phyloP scores from a whole-genome alignment of 306 rosid genomes.

The Oemleria cerasiformis region DNA sequence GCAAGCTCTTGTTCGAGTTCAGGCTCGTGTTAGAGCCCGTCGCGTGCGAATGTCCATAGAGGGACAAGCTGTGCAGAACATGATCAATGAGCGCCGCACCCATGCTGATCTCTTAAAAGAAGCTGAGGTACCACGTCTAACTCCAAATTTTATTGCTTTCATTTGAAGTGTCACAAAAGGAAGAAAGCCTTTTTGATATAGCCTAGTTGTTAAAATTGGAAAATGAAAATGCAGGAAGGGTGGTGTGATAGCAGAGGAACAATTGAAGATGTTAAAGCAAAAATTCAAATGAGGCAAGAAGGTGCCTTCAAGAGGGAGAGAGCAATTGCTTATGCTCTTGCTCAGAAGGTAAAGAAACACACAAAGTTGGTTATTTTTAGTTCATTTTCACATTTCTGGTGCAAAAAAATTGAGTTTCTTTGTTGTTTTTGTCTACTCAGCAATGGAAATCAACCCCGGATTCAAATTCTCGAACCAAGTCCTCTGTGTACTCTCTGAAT shows the following conservation, averaged over 20 bases:
- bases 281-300: conserved; percentile 83
- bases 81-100: conserved; percentile 59
- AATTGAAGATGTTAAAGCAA: conserved; percentile 65
- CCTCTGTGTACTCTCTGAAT: conserved; percentile 39
- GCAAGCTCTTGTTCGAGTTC: conserved; percentile 98
- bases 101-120: conserved; percentile 72
- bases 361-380: neutral
- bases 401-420: conserved; percentile 3
- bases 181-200: neutral
- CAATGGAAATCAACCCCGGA: conserved; percentile 66
- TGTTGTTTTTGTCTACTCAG: conserved; percentile 33
- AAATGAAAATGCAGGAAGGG: conserved; percentile 57
- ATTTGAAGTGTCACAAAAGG: neutral
- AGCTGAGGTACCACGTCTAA: conserved; percentile 66
- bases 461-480: conserved; percentile 33
- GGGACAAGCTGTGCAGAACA: conserved; percentile 87
- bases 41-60: conserved; percentile 90
- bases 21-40: conserved; percentile 90
- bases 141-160: neutral
- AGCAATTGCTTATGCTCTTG: conserved; percentile 85
- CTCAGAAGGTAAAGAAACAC: conserved; percentile 69
- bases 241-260: conserved; percentile 98
- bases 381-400: neutral
- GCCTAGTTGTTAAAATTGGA: neutral
- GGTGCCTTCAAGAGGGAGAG: conserved; percentile 97